phyloP scores from a whole-genome alignment of 2,329 filamentous ascomycete species.

The Alternaria sp. region DNA sequence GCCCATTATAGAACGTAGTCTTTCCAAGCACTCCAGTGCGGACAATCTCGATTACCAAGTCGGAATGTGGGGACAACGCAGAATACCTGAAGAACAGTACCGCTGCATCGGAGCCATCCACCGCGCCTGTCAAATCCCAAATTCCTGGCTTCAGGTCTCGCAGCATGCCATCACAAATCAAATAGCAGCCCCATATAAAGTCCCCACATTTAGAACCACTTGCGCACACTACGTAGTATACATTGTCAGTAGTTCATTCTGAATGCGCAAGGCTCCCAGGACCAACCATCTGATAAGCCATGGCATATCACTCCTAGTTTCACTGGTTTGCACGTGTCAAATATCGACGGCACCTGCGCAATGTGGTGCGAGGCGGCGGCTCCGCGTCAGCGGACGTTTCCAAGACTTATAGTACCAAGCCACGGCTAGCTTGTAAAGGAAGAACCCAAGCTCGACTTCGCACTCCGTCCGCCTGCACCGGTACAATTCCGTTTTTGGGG shows the following conservation, averaged over 20 bases:
- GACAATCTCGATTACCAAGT: background rate
- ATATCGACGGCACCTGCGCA: background rate
- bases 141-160: background rate
- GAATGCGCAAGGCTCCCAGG: background rate
- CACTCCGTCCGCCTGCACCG: constrained; percentile 21
- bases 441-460: constrained; percentile 20
- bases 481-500: background rate
- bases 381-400: constrained; percentile 3
- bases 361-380: background rate
- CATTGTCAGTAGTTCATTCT: background rate
- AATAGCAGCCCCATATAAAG: background rate
- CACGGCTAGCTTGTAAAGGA: constrained; percentile 10
- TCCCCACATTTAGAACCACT: background rate
- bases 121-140: background rate
- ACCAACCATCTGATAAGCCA: background rate
- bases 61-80: background rate
- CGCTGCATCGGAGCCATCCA: background rate
- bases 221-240: background rate
- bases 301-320: background rate
- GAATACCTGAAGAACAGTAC: background rate
- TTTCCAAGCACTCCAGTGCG: background rate
- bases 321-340: background rate
- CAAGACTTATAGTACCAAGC: constrained; percentile 2
- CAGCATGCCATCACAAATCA: background rate
- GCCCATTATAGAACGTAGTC: background rate